Evolutionary conservation across 345 rosid genomes (phyloP), one percentile per base, ranked within the genome.

Genomic region (Salix purpurea): DNA sequence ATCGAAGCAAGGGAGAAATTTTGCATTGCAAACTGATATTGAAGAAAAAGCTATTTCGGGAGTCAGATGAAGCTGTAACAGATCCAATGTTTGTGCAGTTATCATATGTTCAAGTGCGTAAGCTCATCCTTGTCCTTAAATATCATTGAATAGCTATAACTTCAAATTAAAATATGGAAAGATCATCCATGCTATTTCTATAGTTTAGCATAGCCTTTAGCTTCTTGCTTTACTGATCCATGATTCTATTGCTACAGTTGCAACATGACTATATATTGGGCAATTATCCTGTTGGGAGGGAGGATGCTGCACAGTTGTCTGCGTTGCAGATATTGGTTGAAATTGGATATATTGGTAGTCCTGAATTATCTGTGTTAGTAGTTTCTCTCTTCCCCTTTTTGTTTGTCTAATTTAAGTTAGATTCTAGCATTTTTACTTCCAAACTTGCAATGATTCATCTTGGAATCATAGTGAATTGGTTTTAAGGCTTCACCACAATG

Each of bases 261-360:
- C 99, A 96, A 85, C 99, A 96, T 87, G 99, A 96, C 82, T 96
- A 96, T 79, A 85, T 93, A 72, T 81, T 89, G 85, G 99, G 99
- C 73, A 93, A 93, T 84, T 96, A 93, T 88, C 99, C 99, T 58
- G 97, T 96, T 78, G 99, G 98, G 78, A 91, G 98, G 85, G 99
- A 96, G 83, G 98, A 91, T 89, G 98, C 98, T 83, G 98, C 97
- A 6, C 98, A 93, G 81, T 83, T 96, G 76, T 96, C 96, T 77
- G 99, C 98, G 36, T 84, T 96, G 83, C 99, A 96, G 77, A 96
- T 96, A 79, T 86, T 96, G 77, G 96, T 91, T 76, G 99, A 93
- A 75, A 89, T 93, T 84, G 99, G 99, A 75, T 89, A 84, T 90
- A 88, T 91, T 79, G 85, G 78, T 84, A 91, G 83, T 80, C 98